Evolutionary conservation across 345 rosid genomes (phyloP).

Genomic region (Carallia brachiata): DNA sequence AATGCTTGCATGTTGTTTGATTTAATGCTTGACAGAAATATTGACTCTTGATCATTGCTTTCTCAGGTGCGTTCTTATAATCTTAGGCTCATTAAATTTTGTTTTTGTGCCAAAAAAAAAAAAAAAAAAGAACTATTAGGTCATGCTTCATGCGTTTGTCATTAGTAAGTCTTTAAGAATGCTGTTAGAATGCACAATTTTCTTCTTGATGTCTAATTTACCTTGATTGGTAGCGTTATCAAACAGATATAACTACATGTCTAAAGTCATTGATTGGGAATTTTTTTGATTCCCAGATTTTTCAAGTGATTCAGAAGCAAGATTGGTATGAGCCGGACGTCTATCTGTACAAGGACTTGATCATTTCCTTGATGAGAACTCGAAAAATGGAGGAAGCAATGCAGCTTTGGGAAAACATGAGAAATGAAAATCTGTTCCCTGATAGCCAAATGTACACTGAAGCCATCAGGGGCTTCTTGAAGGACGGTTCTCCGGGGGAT

Average conservation of each 20-base stretch:
- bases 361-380: constrained; percentile 57
- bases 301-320: constrained; percentile 68
- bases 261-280: background rate
- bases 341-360: constrained; percentile 79
- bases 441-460: constrained; percentile 90
- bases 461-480: constrained; percentile 76
- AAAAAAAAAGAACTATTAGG: too few relatives aligned
- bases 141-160: background rate
- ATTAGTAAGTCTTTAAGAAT: background rate
- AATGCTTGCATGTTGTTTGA: constrained; percentile 20
- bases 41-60: background rate
- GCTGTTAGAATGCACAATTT: background rate
- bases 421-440: constrained; percentile 70
- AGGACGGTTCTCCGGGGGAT: constrained; percentile 80
- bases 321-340: constrained; percentile 85
- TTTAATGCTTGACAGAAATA: constrained; percentile 33
- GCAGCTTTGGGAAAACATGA: constrained; percentile 71
- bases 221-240: background rate
- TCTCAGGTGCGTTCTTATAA: background rate
- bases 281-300: constrained; percentile 49
- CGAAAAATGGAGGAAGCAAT: constrained; percentile 82
- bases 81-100: too few relatives aligned
- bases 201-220: too few relatives aligned
- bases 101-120: too few relatives aligned
- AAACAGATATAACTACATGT: background rate